Evolutionary conservation across 2,329 filamentous ascomycete species (phyloP), one percentile per base, ranked within the genome.

Genomic region (Parasarocladium wereldwijsianum): DNA sequence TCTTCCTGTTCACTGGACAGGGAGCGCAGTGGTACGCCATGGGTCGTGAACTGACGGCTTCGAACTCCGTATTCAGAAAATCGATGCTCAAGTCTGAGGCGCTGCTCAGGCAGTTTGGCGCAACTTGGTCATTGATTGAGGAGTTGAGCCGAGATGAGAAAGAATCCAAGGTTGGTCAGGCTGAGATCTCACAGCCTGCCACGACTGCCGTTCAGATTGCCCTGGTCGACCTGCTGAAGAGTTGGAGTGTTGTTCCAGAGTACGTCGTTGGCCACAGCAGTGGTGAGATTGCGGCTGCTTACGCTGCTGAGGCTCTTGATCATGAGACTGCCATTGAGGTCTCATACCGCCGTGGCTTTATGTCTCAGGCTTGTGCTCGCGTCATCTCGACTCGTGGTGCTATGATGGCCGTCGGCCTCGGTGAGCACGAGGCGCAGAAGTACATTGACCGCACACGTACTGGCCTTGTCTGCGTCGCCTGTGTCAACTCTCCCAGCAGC

Each of bases 361-460:
- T 42, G 5, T 34, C 40, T 3, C 38, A 39, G 14, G 30, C 34
- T 2, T 33, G 29, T 11, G 23, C 30, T 8, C 34, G 32, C 17
- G 26, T 34, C 11, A 38, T 35, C 8, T 15, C 33, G 14, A 17
- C 21, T 15, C 47, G 49, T 4, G 67, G 67, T 0, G 47, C 56
- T 6, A 73, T 73, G 69, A 54, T 70, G 43, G 68, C 68, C 1
- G 63, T 70, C 3, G 68, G 63, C 3, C 12, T 32, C 5, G 17
- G 22, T 9, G 23, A 20, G 6, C 29, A 12, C 11, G 34, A 34
- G 14, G 20, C 24, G 5, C 28, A 15, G 8, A 8, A 19, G 14
- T 11, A 20, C 19, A 24, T 30, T 21, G 24, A 30, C 19, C 23
- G 19, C 4, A 9, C 22, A 14, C 6, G 12, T 6, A 19, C 17